A percentile compares a stretch with the other conserved stretches of the same genome.
Evolutionary conservation across 441 rosid species (phyloP).

Genomic region (Metrosideros polymorpha): DNA sequence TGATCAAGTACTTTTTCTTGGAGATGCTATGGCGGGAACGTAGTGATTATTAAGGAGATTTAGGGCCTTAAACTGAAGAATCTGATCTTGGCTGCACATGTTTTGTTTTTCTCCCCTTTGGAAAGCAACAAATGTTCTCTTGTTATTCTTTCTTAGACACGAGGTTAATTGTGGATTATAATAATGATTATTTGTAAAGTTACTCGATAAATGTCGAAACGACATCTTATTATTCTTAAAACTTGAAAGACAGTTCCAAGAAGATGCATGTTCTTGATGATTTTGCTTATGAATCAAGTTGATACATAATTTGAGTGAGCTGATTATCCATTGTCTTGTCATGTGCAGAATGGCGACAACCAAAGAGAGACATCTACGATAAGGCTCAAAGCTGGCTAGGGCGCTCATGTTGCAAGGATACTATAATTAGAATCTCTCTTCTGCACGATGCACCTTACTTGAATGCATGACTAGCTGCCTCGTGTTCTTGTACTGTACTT

Average conservation of each 20-base stretch:
- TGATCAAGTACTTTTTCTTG: background rate
- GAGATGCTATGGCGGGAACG: background rate
- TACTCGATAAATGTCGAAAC: background rate
- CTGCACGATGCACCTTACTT: background rate
- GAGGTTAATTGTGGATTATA: background rate
- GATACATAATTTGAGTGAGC: background rate
- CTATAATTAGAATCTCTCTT: background rate
- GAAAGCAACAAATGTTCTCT: background rate
- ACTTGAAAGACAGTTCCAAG: background rate
- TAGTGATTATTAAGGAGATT: background rate
- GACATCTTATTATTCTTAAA: background rate
- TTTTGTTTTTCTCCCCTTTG: background rate
- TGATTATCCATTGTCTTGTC: background rate
- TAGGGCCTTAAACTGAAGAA: background rate
- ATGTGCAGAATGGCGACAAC: background rate
- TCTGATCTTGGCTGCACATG: background rate
- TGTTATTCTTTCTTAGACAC: background rate
- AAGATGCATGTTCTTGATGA: background rate
- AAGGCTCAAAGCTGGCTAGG: background rate
- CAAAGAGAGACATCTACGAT: background rate
- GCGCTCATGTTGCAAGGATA: background rate
- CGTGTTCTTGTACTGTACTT: background rate
- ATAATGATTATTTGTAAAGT: background rate
- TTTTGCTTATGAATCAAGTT: background rate
- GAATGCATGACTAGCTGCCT: background rate